Percentiles rank a stretch among this genome's conserved stretches.
Evolutionary conservation across 805 yeast species (phyloP).

Genomic region (Ogataea ganodermae): DNA sequence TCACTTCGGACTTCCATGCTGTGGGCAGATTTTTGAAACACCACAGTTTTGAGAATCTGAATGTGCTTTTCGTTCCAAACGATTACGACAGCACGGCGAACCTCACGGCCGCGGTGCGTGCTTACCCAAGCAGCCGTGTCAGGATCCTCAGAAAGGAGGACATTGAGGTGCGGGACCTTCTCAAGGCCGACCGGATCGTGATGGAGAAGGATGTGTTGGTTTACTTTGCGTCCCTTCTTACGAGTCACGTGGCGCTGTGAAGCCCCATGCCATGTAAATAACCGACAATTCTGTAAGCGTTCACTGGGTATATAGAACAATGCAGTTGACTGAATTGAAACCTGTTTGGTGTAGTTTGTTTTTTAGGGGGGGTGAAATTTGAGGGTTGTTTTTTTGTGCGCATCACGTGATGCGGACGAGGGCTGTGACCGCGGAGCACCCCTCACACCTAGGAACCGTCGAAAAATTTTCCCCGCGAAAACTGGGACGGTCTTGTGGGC

Average conservation of each 20-base stretch:
- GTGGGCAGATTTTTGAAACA: constrained; percentile 41
- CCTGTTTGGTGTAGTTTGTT: too few relatives aligned
- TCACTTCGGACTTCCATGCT: constrained; percentile 34
- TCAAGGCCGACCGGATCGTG: constrained; percentile 74
- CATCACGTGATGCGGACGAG: constrained; percentile 5
- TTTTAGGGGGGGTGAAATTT: too few relatives aligned
- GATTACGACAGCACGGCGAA: constrained; percentile 47
- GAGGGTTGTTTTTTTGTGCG: background rate
- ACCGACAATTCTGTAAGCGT: too few relatives aligned
- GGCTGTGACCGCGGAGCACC: constrained; percentile 4
- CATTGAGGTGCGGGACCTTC: constrained; percentile 78
- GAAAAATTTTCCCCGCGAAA: constrained; percentile 4
- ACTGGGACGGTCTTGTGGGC: too few relatives aligned
- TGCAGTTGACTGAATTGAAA: background rate
- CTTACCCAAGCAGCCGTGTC: constrained; percentile 50
- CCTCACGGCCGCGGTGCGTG: constrained; percentile 58
- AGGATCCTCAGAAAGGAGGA: constrained; percentile 74
- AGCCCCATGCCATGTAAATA: constrained; percentile 10
- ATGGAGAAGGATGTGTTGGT: constrained; percentile 74
- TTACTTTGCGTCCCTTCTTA: constrained; percentile 42
- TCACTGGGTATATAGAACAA: constrained; percentile 1
- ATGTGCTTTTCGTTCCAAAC: constrained; percentile 68
- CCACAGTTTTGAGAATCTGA: constrained; percentile 52
- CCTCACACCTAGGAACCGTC: background rate
- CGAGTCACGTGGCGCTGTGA: constrained; percentile 22